Evolutionary conservation across 495 filamentous ascomycete genomes (phyloP).

Genomic region (Lineolata rhizophorae): DNA sequence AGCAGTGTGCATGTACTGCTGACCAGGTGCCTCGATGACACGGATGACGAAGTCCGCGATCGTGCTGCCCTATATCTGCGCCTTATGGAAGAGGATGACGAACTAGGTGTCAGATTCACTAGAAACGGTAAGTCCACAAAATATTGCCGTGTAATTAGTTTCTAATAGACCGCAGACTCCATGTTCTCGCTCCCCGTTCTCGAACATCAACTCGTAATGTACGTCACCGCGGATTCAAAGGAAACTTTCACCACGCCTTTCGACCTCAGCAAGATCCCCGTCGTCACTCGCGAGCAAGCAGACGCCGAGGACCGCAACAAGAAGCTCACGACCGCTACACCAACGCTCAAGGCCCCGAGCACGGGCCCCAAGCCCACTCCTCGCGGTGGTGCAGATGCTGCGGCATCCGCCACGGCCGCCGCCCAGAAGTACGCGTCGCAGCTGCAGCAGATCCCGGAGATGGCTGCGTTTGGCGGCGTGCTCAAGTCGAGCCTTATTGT

Average conservation of each 20-base stretch:
- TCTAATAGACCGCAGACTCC: too few relatives aligned
- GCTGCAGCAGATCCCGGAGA: constrained; percentile 70
- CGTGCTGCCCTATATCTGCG: constrained; percentile 82
- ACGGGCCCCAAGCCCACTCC: constrained; percentile 55
- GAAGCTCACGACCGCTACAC: constrained; percentile 79
- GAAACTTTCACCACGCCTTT: constrained; percentile 70
- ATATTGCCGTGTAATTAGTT: too few relatives aligned
- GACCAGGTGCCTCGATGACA: constrained; percentile 85
- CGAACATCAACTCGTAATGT: constrained; percentile 94
- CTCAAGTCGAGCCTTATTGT: constrained; percentile 75
- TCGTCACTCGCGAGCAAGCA: constrained; percentile 88
- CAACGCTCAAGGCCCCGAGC: constrained; percentile 84
- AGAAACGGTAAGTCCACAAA: constrained; percentile 66
- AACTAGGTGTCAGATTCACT: constrained; percentile 71
- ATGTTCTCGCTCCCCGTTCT: constrained; percentile 92
- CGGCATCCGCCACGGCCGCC: constrained; percentile 46
- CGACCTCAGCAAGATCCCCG: constrained; percentile 74
- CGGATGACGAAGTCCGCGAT: constrained; percentile 93
- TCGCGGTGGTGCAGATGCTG: constrained; percentile 45
- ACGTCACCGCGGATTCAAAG: constrained; percentile 77
- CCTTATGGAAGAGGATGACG: constrained; percentile 66
- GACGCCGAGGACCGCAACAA: constrained; percentile 92
- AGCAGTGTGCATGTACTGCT: constrained; percentile 81
- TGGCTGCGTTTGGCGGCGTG: constrained; percentile 67
- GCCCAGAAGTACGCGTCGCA: constrained; percentile 76